Base-by-base conservation (phyloP, 768 basidiomycete genomes). In the Rhizopogon salebrosus region DNA sequence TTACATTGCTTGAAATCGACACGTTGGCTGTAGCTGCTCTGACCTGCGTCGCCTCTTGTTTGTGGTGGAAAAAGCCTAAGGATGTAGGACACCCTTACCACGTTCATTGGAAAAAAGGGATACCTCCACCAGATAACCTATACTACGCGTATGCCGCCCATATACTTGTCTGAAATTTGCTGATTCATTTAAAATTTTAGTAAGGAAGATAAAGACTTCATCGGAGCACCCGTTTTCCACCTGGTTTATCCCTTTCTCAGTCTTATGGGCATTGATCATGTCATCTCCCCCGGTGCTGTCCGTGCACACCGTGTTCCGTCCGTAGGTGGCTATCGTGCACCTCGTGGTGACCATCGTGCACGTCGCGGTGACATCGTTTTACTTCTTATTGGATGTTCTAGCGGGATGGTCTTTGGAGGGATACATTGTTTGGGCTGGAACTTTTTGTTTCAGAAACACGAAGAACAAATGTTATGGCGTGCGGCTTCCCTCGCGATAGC, bases 61-160 rank as follows among this genome's bases (percentile, higher is more conserved):
- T 70, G 2, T 74, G 75, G 74, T 74, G 69, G 72, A 31, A 64
- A n/a, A 76, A 76, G 58, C 75, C 73, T 2, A 61, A 68, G 8
- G 67, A 70, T 46, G 66, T 74, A 0, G 56, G 53, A 8, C 55
- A 50, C 6, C 64, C 59, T n/a, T 31, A 40, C 26, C 26, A 18
- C 22, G 40, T 41, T 27, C 9, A 50, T 13, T 42, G 23, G 26
- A 29, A 42, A 6, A 20, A 11, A 20, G 6, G 5, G 13, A 16
- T 3, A 37, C 20, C 38, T 34, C 31, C 31, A 11, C 9, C 8
- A 31, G n/a, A n/a, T n/a, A 31, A 11, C 3, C 3, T 31, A 3
- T 31, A 11, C 31, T 31, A 31, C 9, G 31, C 10, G 31, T 31
- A 31, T 31, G 31, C 11, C 10, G 31, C 11, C 8, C 9, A 31